These are phyloP conservation scores for Myxozyma melibiosi DNA, from an alignment of 805 yeast species.

Conservation along the genomic window DNA sequence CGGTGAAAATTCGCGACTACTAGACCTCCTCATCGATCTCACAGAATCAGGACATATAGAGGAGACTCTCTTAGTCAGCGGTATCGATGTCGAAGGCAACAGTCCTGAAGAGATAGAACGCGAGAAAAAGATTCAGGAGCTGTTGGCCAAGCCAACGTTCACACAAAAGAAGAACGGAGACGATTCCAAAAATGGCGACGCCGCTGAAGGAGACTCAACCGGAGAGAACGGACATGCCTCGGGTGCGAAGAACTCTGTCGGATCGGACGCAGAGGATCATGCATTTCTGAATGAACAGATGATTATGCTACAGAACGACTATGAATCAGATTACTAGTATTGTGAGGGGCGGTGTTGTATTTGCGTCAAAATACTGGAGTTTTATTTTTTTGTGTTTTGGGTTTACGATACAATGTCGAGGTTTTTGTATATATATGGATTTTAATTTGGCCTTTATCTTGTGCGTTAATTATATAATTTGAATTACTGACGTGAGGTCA, in stretches of 20 bases:
- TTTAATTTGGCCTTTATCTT: no score
- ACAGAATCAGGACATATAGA: conserved; percentile 25
- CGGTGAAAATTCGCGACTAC: conserved; percentile 25
- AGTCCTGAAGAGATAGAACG: conserved; percentile 14
- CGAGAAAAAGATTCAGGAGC: conserved; percentile 1
- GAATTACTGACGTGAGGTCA: no score
- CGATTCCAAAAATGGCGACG: neutral
- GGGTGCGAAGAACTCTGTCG: neutral
- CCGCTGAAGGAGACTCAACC: neutral
- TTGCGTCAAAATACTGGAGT: no score
- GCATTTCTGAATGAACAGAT: conserved; percentile 10
- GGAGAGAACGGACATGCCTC: neutral
- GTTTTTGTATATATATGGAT: no score
- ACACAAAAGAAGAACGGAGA: neutral
- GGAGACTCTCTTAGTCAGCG: conserved; percentile 3
- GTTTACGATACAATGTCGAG: neutral
- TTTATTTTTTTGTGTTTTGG: neutral
- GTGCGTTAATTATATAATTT: no score
- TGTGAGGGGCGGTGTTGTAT: neutral
- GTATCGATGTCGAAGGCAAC: conserved; percentile 11
- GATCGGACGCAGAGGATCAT: no score
- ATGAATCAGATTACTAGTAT: conserved; percentile 17
- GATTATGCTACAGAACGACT: conserved; percentile 20
- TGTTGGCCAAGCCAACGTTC: neutral
- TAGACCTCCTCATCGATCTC: conserved; percentile 29